Conservation (phyloP, 2,329 filamentous ascomycete species). For the Aspergillus versicolor region DNA sequence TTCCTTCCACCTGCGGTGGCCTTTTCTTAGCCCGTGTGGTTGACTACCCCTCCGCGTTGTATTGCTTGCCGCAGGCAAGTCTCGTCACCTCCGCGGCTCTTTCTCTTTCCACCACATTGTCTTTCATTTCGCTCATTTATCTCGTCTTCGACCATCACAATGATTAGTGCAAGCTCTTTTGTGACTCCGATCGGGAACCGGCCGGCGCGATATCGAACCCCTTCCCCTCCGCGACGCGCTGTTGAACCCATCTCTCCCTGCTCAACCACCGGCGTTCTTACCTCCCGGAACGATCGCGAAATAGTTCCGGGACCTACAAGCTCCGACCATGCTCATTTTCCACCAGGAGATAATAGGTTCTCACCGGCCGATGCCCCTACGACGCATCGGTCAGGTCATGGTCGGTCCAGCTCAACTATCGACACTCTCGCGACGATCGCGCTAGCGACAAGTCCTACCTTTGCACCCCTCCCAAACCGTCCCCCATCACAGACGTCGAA, state of each 20-base stretch:
- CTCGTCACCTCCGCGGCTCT: constrained; percentile 23
- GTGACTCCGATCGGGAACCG: constrained; percentile 34
- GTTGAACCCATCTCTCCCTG: constrained; percentile 47
- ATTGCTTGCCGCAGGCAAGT: constrained; percentile 36
- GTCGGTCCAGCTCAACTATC: constrained; percentile 47
- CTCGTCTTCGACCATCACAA: constrained; percentile 20
- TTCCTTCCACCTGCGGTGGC: constrained; percentile 35
- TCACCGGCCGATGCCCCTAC: constrained; percentile 21
- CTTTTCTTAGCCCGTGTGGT: constrained; percentile 43
- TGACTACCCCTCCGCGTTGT: constrained; percentile 44
- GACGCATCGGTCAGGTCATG: constrained; percentile 38
- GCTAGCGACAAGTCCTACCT: constrained; percentile 49
- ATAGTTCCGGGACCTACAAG: constrained; percentile 22
- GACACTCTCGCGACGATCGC: constrained; percentile 53
- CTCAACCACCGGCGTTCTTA: constrained; percentile 28
- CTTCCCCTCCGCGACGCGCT: constrained; percentile 48
- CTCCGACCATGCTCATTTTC: constrained; percentile 24
- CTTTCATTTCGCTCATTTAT: constrained; percentile 12
- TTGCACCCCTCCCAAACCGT: constrained; percentile 35
- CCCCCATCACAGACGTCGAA: constrained; percentile 28
- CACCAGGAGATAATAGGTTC: constrained; percentile 22
- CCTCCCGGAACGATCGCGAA: constrained; percentile 31
- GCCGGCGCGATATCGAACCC: constrained; percentile 46
- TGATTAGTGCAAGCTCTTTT: constrained; percentile 43
- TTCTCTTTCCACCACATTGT: constrained; percentile 11